Conservation (phyloP, 371 early-diverging fungal species). For the Rhizomucor pusillus region DNA sequence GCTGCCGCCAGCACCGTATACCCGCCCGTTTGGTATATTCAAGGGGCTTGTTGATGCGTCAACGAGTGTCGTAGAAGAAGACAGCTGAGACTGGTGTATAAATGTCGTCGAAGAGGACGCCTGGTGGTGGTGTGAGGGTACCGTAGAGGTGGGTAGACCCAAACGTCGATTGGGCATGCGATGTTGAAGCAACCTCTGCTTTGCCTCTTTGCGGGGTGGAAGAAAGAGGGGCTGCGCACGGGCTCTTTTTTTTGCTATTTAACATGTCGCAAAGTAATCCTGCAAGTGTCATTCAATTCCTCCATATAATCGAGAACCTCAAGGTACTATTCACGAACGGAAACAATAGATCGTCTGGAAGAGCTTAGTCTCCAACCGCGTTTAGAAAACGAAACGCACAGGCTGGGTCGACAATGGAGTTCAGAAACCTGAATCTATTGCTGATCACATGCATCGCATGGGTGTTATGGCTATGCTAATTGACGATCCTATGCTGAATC, state of each 20-base stretch:
- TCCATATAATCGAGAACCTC: conserved; percentile 64
- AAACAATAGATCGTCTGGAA: neutral
- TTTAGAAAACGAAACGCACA: conserved; percentile 84
- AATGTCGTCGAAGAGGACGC: too few relatives aligned
- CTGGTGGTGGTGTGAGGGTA: too few relatives aligned
- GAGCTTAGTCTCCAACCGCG: neutral
- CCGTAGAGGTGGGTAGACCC: too few relatives aligned
- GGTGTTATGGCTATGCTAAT: conserved; percentile 80
- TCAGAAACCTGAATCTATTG: conserved; percentile 77
- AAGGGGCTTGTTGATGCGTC: too few relatives aligned
- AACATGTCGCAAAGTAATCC: conserved; percentile 19
- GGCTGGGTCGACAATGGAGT: conserved; percentile 84
- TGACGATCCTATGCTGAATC: conserved; percentile 61
- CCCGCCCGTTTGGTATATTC: too few relatives aligned
- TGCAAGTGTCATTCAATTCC: conserved; percentile 50
- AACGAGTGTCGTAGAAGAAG: too few relatives aligned
- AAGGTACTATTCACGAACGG: conserved; percentile 44
- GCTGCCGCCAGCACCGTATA: too few relatives aligned
- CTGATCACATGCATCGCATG: conserved; percentile 96
- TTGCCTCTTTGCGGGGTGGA: too few relatives aligned
- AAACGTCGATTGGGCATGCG: too few relatives aligned
- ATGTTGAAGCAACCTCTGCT: too few relatives aligned
- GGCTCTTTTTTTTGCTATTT: neutral
- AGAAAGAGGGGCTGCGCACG: too few relatives aligned
- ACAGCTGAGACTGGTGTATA: too few relatives aligned